Percentiles rank a stretch among this genome's conserved stretches.
Evolutionary conservation across 2,329 filamentous ascomycete species (phyloP).

Genomic region (Monosporascus cannonballus): DNA sequence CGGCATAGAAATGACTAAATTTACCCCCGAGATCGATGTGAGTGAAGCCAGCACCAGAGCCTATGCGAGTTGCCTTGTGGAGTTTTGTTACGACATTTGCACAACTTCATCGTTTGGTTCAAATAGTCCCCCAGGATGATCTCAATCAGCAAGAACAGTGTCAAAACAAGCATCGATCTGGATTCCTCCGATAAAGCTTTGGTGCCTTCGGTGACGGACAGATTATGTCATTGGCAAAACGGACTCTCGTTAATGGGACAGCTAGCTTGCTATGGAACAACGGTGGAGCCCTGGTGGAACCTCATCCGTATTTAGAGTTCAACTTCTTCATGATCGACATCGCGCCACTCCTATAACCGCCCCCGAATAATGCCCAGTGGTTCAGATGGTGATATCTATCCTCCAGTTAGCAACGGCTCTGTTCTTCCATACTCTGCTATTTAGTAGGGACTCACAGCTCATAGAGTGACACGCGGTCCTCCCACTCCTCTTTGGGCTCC

Average conservation of each 20-base stretch:
- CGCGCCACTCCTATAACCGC: constrained; percentile 69
- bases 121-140: too few relatives aligned
- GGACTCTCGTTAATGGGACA: not conserved
- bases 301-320: constrained; percentile 60
- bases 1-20: not conserved
- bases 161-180: too few relatives aligned
- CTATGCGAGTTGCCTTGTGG: not conserved
- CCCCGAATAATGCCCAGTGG: constrained; percentile 79
- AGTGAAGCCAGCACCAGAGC: not conserved
- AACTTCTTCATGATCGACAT: constrained; percentile 74
- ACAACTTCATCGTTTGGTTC: not conserved
- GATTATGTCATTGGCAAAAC: not conserved
- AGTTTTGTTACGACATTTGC: not conserved
- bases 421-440: not conserved
- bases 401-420: constrained; percentile 28
- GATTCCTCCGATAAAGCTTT: too few relatives aligned
- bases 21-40: not conserved
- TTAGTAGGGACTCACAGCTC: constrained; percentile 57
- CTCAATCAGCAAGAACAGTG: too few relatives aligned
- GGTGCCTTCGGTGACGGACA: too few relatives aligned
- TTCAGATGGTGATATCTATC: constrained; percentile 82
- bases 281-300: too few relatives aligned
- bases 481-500: constrained; percentile 75
- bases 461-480: constrained; percentile 76
- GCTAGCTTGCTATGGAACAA: not conserved